Evolutionary conservation across 202 grass and related monocot species (phyloP), one percentile per base, ranked within the genome.

Genomic region (Bolboschoenoplectus hybrid): DNA sequence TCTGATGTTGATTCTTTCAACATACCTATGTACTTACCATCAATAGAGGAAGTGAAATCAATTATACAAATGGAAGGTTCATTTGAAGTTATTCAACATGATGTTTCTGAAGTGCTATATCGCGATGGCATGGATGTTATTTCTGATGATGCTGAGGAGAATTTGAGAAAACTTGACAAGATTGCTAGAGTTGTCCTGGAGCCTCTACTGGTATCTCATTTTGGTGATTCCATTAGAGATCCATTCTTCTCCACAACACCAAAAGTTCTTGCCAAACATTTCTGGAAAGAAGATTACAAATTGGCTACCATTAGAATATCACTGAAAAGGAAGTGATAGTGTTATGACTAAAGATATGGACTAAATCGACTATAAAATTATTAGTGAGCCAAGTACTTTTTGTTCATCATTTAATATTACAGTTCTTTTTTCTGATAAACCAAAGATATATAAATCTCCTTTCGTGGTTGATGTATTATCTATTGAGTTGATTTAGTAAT

Each of bases 11-110:
- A 84, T 9, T 44, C 82, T 65, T 71, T 84, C 64, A 84, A 84
- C 36, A 4, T 84, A 39, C 82, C 82, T 2, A 4, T 69, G 2
- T 84, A 84, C 34, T 7, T 52, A 13, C 43, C 82, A 53, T 71
- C 43, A 32, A 84, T 84, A 61, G 82, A 84, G 35, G 82, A 84
- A 41, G 82, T 84, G 61, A 84, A 84, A 52, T 16, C 50, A 62
- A 53, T 58, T 38, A 71, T 68, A 19, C 3, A 19, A 40, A 40
- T 20, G 9, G 64, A 84, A 84, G 82, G 64, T 17, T 84, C 82
- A 69, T 84, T 84, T 69, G 82, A 84, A 17, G 3, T 84, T n/a
- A 17, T 72, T 16, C 38, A 72, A 2, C 6, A 46, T 20, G 2
- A 12, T 16, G 32, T 71, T 55, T 49, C 45, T 17, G 43, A 71